Evolutionary conservation across 2,329 filamentous ascomycete species (phyloP).

Genomic region (Trichoderma semiorbis): DNA sequence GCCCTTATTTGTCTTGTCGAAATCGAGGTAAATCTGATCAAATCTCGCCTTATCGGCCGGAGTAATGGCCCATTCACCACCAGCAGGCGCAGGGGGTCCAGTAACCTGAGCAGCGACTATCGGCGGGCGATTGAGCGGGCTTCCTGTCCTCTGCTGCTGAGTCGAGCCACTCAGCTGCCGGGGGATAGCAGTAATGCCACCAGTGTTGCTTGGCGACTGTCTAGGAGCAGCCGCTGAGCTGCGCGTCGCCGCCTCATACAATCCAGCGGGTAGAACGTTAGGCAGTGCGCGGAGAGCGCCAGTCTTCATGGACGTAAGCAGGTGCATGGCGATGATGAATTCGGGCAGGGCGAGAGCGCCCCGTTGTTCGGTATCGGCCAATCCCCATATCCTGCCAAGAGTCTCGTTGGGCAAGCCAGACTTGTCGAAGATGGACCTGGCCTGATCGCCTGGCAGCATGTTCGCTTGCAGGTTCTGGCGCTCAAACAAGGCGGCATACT

Average conservation of each 20-base stretch:
- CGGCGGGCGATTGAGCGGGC: conserved; percentile 52
- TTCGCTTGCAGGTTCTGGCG: conserved; percentile 73
- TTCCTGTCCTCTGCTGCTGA: conserved; percentile 61
- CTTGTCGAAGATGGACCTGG: conserved; percentile 93
- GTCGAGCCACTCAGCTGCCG: conserved; percentile 75
- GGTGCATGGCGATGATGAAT: conserved; percentile 97
- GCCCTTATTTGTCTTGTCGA: conserved; percentile 78
- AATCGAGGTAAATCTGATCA: conserved; percentile 76
- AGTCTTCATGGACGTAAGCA: conserved; percentile 87
- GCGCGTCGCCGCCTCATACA: conserved; percentile 87
- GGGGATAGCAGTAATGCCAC: conserved; percentile 65
- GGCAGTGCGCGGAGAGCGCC: conserved; percentile 77
- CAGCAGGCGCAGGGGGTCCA: conserved; percentile 15
- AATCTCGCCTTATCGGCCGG: conserved; percentile 83
- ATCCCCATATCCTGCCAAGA: conserved; percentile 91
- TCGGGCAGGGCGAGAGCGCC: conserved; percentile 83
- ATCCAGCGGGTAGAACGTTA: conserved; percentile 71
- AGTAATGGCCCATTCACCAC: conserved; percentile 73
- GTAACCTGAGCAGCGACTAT: conserved; percentile 39
- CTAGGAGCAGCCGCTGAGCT: conserved; percentile 47
- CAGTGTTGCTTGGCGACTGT: conserved; percentile 50
- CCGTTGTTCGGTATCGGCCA: conserved; percentile 90
- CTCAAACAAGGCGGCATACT: conserved; percentile 88
- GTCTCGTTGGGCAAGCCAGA: conserved; percentile 85
- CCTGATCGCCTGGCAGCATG: conserved; percentile 76